Percentiles rank a stretch among this genome's conserved stretches.
Evolutionary conservation across 2,329 filamentous ascomycete species (phyloP).

Genomic region (Alternaria longipes): DNA sequence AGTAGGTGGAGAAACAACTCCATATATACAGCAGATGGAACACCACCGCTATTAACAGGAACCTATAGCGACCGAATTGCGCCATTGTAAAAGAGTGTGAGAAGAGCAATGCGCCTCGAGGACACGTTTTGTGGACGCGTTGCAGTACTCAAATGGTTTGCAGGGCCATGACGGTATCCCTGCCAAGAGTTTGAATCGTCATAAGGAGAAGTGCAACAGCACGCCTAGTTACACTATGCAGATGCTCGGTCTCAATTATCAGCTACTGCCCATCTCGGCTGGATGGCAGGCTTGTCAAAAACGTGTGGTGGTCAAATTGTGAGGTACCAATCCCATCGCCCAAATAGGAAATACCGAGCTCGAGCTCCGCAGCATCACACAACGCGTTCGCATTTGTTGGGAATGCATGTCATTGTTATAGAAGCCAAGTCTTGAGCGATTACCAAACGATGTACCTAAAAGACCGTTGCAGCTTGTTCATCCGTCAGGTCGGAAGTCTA

Average conservation of each 20-base stretch:
- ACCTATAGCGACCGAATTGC: slow-evolving; percentile 76
- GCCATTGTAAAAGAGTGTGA: slow-evolving; percentile 51
- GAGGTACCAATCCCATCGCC: not conserved
- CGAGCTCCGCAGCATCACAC: slow-evolving; percentile 18
- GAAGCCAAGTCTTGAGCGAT: slow-evolving; percentile 7
- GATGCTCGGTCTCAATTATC: not conserved
- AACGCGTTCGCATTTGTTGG: slow-evolving; percentile 1
- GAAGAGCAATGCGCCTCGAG: slow-evolving; percentile 39
- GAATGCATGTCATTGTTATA: slow-evolving; percentile 22
- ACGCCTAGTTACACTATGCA: not conserved
- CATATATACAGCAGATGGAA: slow-evolving; percentile 95
- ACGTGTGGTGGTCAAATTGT: not conserved
- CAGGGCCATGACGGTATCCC: slow-evolving; percentile 30
- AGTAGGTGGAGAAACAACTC: slow-evolving; percentile 91
- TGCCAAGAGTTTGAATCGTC: slow-evolving; percentile 25
- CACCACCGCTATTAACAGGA: slow-evolving; percentile 85
- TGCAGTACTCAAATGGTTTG: slow-evolving; percentile 41
- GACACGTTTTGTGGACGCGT: slow-evolving; percentile 32
- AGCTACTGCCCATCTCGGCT: not conserved
- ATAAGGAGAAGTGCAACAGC: not conserved
- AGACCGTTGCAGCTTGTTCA: slow-evolving; percentile 21
- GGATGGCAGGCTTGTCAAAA: not conserved
- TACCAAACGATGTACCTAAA: slow-evolving; percentile 19
- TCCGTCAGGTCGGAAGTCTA: not conserved
- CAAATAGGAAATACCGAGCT: slow-evolving; percentile 25